Evolutionary conservation across 495 filamentous ascomycete species (phyloP), one percentile per base, ranked within the genome.

Genomic region (Saxophila tyrrhenica): DNA sequence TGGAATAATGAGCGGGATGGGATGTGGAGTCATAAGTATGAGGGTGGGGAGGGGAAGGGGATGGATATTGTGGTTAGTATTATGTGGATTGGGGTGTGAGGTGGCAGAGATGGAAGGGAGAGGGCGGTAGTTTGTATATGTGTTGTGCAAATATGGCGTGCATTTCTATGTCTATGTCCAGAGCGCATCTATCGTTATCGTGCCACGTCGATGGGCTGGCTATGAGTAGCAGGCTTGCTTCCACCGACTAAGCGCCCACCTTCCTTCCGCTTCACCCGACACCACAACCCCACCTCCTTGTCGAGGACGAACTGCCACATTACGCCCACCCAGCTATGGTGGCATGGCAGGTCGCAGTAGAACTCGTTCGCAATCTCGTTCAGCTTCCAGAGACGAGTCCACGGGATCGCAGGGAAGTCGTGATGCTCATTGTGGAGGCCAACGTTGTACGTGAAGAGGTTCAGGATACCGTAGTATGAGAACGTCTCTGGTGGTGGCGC

Each of bases 371-470:
- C 92, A n/a, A 94, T 84, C 56, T 77, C 68, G 64, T 87, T 78
- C 51, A 99, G 70, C 59, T 68, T 70, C 2, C 84, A 83, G 22
- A 99, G 74, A 7, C 81, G 73, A 2, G 88, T 95, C 92, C 92
- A 99, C 1, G 92, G 91, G 48, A 98, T 78, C 21, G 94, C 92
- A 21, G 92, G 92, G 73, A 98, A 98, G 67, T 98, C 92, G 64
- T 99, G 92, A 69, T 98, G 92, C 72, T 99, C 92, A 63, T 99
- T 99, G 67, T 99, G 92, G 59, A 95, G 68, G 17, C 92, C 92
- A 10, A 99, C 92, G 58, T 99, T 97, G 70, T 96, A 99, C 0
- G 90, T 94, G 19, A 99, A 69, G 48, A 89, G 68, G 69, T 99
- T 99, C 41, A 97, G 75, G 0, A 85, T 80, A 3, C 92, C 92